Percentiles rank a stretch among this genome's conserved stretches.
Conservation (phyloP, 257 asterid species). For the Solanum lignicaule region DNA sequence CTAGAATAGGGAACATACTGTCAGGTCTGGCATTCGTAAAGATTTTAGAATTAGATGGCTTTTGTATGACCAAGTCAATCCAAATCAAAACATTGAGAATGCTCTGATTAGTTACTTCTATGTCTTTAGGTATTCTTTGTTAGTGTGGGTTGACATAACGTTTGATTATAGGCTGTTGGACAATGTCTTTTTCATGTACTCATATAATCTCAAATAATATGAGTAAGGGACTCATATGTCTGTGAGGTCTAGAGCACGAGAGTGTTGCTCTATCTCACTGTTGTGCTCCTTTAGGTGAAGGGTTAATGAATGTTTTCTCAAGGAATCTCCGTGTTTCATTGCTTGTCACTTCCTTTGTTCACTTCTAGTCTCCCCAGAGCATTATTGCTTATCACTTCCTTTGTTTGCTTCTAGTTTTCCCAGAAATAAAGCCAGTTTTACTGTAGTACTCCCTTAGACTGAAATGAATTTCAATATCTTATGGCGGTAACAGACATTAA, state of each 20-base stretch:
- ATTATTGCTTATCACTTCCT: neutral
- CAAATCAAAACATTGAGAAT: neutral
- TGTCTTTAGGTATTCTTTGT: neutral
- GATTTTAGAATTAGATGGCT: neutral
- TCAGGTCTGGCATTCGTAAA: neutral
- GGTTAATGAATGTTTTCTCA: neutral
- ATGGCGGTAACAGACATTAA: neutral
- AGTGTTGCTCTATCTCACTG: neutral
- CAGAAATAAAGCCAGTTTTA: neutral
- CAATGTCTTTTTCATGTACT: neutral
- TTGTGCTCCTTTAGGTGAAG: neutral
- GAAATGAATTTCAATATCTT: neutral
- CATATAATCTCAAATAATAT: neutral
- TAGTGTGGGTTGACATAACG: neutral
- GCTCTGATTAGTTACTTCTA: neutral
- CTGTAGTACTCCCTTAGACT: neutral
- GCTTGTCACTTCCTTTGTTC: neutral
- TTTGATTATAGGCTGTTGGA: neutral
- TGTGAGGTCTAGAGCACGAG: neutral
- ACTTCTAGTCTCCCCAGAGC: neutral
- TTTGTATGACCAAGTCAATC: neutral
- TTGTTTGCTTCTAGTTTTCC: neutral
- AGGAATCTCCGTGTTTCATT: neutral
- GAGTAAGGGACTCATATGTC: neutral
- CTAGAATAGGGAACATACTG: neutral